Conservation (phyloP, 2,329 filamentous ascomycete species). For the Cladosporium colombiae region DNA sequence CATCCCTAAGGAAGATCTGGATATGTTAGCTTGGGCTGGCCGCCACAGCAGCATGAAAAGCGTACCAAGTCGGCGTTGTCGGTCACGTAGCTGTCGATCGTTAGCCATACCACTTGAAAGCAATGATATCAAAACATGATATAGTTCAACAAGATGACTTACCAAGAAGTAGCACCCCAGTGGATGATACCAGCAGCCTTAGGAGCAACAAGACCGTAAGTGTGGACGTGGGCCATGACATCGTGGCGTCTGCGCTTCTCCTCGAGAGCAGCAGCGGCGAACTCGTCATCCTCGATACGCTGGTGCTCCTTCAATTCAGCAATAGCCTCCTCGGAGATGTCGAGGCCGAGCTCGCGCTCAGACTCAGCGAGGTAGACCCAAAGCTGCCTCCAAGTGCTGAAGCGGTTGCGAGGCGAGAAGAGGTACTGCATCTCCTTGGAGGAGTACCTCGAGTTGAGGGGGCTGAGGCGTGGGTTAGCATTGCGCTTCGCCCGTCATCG, state of each 20-base stretch:
- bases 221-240: constrained; percentile 58
- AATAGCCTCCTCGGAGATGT: constrained; percentile 66
- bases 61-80: constrained; percentile 69
- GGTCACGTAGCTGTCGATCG: constrained; percentile 55
- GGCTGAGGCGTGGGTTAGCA: constrained; percentile 59
- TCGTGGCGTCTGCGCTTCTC: constrained; percentile 49
- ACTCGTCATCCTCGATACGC: constrained; percentile 50
- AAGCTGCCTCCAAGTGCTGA: constrained; percentile 78
- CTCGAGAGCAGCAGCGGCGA: constrained; percentile 49
- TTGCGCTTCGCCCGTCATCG: neutral
- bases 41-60: neutral
- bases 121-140: neutral
- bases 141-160: neutral
- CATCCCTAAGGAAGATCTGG: constrained; percentile 70
- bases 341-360: constrained; percentile 77
- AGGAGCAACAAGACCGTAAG: constrained; percentile 72
- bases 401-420: constrained; percentile 74
- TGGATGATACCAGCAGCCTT: constrained; percentile 83
- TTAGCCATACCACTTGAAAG: neutral
- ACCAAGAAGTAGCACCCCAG: constrained; percentile 62
- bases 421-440: constrained; percentile 73
- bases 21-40: neutral
- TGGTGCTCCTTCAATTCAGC: constrained; percentile 49
- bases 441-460: constrained; percentile 71
- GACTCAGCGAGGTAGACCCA: constrained; percentile 84